Evolutionary conservation across 768 basidiomycete genomes (phyloP), one percentile per base, ranked within the genome.

Genomic region (Rhodotorula graminis): DNA sequence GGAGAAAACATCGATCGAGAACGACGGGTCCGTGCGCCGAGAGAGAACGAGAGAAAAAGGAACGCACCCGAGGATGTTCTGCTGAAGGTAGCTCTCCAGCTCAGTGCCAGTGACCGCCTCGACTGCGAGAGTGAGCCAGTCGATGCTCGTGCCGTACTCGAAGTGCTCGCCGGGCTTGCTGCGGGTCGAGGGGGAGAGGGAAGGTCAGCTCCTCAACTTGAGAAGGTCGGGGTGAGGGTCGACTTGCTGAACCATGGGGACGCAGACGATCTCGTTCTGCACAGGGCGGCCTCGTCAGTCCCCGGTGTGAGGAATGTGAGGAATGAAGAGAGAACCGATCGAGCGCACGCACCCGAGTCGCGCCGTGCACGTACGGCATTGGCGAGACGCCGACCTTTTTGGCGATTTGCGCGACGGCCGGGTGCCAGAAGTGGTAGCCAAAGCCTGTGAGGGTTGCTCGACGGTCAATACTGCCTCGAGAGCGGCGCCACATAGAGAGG

Each of bases 71-170:
- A 81, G 81, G 67, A 82, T 75, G 65, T 81, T 47, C 55, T 79
- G 55, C 67, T 79, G 71, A 56, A 81, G 76, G 73, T 79, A 81
- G 0, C 75, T 72, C 47, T 80, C 80, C 31, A 81, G 74, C 0
- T 65, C 42, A 19, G 77, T 25, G 0, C 79, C 79, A 15, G 73
- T 75, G 10, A 78, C 72, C 8, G 77, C 65, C 56, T 79, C 75
- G 57, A 81, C 72, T 46, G 80, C 67, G 7, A 79, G 72, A 2
- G 78, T 78, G 12, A 77, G 74, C 77, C 79, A 81, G 58, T 81
- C 81, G 56, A 79, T 78, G 14, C 61, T 61, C 4, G 61, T 47
- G 31, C 76, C 71, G 76, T 81, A 81, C 3, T 19, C 25, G 33
- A 47, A 65, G 14, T 31, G 33, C 29, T 44, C 46, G 1, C 69